Conservation (phyloP, 1,284 basidiomycete genomes). For the Cystobasidium pallidum region DNA sequence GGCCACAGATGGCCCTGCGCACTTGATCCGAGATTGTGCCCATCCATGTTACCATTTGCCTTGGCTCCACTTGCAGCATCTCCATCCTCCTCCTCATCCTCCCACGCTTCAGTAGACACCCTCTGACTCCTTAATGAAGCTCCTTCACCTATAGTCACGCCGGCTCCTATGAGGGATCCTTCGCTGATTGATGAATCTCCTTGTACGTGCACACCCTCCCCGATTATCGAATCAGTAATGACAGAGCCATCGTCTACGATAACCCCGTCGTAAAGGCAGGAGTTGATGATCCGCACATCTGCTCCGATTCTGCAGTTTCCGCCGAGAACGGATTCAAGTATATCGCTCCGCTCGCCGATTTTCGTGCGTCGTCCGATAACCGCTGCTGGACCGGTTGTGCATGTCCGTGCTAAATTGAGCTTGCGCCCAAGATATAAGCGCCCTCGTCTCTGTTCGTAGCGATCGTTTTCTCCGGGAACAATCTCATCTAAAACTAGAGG, state of each 20-base stretch:
- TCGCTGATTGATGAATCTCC: constrained; percentile 66
- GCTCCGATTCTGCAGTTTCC: constrained; percentile 70
- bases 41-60: constrained; percentile 44
- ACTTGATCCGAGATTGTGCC: constrained; percentile 53
- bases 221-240: constrained; percentile 71
- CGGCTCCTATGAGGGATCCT: constrained; percentile 55
- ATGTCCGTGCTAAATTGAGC: constrained; percentile 53
- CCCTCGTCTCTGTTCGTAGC: constrained; percentile 80
- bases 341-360: constrained; percentile 67
- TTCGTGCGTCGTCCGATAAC: constrained; percentile 74
- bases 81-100: constrained; percentile 25
- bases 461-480: constrained; percentile 70
- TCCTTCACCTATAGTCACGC: constrained; percentile 54
- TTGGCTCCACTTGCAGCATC: constrained; percentile 31
- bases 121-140: constrained; percentile 70
- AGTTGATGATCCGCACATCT: constrained; percentile 67
- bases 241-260: constrained; percentile 74
- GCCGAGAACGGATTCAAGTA: constrained; percentile 76
- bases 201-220: constrained; percentile 66
- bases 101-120: constrained; percentile 63
- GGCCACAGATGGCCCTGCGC: constrained; percentile 58
- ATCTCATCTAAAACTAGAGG: constrained; percentile 93
- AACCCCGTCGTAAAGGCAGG: constrained; percentile 81
- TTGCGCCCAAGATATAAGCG: constrained; percentile 78
- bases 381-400: constrained; percentile 78